Evolutionary conservation across 148 eudicot species (phyloP), one percentile per base, ranked within the genome.

Genomic region (Chenopodium suecicum): DNA sequence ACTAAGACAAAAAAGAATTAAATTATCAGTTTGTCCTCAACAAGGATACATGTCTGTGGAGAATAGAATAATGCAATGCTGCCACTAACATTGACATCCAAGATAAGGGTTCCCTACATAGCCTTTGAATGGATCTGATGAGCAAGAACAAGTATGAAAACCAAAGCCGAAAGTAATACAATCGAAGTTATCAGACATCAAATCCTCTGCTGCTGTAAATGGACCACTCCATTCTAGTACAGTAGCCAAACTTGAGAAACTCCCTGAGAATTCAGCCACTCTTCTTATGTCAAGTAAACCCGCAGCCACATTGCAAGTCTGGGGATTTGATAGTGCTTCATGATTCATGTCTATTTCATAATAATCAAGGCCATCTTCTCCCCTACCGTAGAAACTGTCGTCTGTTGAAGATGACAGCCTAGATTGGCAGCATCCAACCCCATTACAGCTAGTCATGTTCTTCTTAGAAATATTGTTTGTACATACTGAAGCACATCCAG

Each of bases 51-150:
- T 56, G 62, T 56, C 0, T 10, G 3, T 56, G 14, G 4, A 56
- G 62, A 48, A 48, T 48, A 48, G 52, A 12, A 1, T 9, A 56
- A 16, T 56, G 62, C 62, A 2, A 56, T 14, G 14, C 17, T 16
- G 20, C 20, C 16, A 19, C 62, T 56, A 16, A 56, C 84, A 50
- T 70, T 82, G 80, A 77, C 86, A 84, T 60, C 86, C 83, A 56
- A 80, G 73, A 76, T 80, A 75, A 2, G 86, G 66, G 73, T 84
- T 84, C 58, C 86, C 86, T 69, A 69, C 77, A 62, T 70, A 84
- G 52, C 52, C 52, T 8, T 34, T 4, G 37, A 34, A 2, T 34
- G 5, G 37, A 34, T 34, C 5, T 34, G 37, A 34, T 34, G 37
- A 34, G 37, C 37, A 34, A 34, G 37, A 34, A 34, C 37, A 34